phyloP scores from a whole-genome alignment of 2,329 filamentous ascomycete genomes.

The Botrytis aclada region DNA sequence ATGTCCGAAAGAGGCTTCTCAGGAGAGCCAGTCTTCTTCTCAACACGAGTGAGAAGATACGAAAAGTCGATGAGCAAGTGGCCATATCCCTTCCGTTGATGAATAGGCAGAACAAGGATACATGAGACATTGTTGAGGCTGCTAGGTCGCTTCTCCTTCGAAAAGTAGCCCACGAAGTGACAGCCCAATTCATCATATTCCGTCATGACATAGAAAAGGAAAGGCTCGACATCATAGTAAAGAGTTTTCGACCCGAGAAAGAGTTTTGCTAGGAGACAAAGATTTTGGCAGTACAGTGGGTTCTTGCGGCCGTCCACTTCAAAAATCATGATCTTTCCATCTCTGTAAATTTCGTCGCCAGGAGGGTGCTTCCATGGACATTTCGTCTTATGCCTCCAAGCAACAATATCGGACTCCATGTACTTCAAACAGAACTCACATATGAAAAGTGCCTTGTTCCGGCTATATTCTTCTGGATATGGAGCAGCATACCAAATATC shows the following conservation, averaged over 20 bases:
- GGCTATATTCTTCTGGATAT: slow-evolving; percentile 96
- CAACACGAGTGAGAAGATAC: slow-evolving; percentile 88
- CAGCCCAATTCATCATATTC: slow-evolving; percentile 90
- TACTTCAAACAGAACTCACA: slow-evolving; percentile 99
- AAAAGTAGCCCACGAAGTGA: slow-evolving; percentile 99
- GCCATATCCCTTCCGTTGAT: slow-evolving; percentile 95
- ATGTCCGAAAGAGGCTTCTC: slow-evolving; percentile 98
- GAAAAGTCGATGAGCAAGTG: slow-evolving; percentile 98
- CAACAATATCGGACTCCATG: slow-evolving; percentile 98
- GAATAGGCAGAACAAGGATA: slow-evolving; percentile 92
- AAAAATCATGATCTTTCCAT: slow-evolving; percentile 88
- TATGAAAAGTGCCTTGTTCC: slow-evolving; percentile 95
- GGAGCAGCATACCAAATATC: slow-evolving; percentile 99
- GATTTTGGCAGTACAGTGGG: slow-evolving; percentile 96
- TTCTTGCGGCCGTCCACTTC: slow-evolving; percentile 97
- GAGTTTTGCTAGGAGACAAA: slow-evolving; percentile 91
- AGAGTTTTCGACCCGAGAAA: slow-evolving; percentile 98
- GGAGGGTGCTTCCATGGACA: slow-evolving; percentile 95
- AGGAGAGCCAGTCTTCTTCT: slow-evolving; percentile 90
- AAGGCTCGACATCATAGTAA: slow-evolving; percentile 97
- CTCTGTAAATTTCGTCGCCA: slow-evolving; percentile 94
- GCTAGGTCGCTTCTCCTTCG: slow-evolving; percentile 93
- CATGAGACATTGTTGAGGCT: slow-evolving; percentile 98
- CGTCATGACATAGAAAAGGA: slow-evolving; percentile 95
- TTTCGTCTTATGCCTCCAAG: slow-evolving; percentile 96